Evolutionary conservation across 495 filamentous ascomycete species (phyloP).

Genomic region (Chaetomium cochliodes): DNA sequence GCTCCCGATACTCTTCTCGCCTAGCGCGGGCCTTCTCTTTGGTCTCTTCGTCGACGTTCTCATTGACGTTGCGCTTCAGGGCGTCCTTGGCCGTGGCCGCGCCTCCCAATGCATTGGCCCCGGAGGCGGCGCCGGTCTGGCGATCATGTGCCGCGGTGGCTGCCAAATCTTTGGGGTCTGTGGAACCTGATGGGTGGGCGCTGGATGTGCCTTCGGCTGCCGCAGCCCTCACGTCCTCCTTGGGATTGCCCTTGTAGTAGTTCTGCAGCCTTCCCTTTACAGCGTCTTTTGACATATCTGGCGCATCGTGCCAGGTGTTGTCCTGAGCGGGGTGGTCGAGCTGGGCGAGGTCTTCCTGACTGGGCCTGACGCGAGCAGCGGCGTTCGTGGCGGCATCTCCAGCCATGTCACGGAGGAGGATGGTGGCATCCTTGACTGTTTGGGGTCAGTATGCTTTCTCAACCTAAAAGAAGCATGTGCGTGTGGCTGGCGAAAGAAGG

Average conservation of each 20-base stretch:
- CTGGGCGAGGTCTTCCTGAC: conserved; percentile 69
- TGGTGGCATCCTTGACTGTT: conserved; percentile 83
- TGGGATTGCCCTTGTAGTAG: conserved; percentile 53
- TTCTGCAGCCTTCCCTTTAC: conserved; percentile 65
- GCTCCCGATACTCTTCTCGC: conserved; percentile 52
- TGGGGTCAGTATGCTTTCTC: conserved; percentile 51
- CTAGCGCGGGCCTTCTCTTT: conserved; percentile 52
- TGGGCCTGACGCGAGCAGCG: conserved; percentile 74
- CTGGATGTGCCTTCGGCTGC: conserved; percentile 28
- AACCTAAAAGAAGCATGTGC: background rate
- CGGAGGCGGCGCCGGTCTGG: conserved; percentile 39
- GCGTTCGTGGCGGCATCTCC: conserved; percentile 84
- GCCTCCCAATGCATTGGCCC: conserved; percentile 57
- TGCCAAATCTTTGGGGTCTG: conserved; percentile 30
- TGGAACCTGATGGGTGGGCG: conserved; percentile 33
- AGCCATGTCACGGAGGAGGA: conserved; percentile 83
- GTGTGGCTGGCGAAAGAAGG: background rate
- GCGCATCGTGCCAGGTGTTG: conserved; percentile 90
- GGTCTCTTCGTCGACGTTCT: conserved; percentile 60
- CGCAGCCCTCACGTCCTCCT: conserved; percentile 53
- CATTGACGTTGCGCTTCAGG: conserved; percentile 49
- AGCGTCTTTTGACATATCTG: conserved; percentile 68
- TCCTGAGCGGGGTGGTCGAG: conserved; percentile 83
- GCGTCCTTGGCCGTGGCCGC: conserved; percentile 48
- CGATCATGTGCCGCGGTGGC: conserved; percentile 30